Evolutionary conservation across 2,329 filamentous ascomycete species (phyloP), one percentile per base, ranked within the genome.

Genomic region (Penicillium sp.): DNA sequence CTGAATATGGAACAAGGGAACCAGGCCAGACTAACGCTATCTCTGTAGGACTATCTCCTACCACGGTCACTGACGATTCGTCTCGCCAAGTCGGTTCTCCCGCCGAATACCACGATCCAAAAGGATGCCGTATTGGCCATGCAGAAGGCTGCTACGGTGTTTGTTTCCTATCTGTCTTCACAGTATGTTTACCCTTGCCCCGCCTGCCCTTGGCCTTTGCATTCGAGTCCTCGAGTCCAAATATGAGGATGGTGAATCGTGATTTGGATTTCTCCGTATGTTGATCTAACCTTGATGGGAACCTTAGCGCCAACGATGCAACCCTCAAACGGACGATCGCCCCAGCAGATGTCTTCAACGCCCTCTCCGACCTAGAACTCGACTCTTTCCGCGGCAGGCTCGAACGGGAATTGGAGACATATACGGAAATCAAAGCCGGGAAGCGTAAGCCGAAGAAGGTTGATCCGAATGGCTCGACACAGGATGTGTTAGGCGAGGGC

Each of bases 61-160:
- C 85, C 85, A 17, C 84, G 84, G 58, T 83, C 83, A 5, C 80
- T 86, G 67, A 81, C 85, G 26, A 78, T 82, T 52, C 80, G 84
- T 26, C 79, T 87, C 19, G 83, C 84, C 12, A 86, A 86, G 71
- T 82, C 84, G 53, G 83, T 85, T 7, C 76, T 87, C 4, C 84
- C 85, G 1, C 77, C 85, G 5, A 87, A 87, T 69, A 87, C 84
- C 16, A 80, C 82, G 45, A 84, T 88, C 38, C 82, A 86, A 64
- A 86, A 86, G 71, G 85, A 88, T 73, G 85, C 85, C 11, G 73
- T 87, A 4, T 73, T 85, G 16, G 85, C 85, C 8, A 80, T 88
- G 58, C 82, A 84, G 48, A 87, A 87, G 67, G 83, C 83, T 58
- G 84, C 85, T 28, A 87, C 85, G 4, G 85, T 88, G 4, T 88